Evolutionary conservation across 1,284 basidiomycete genomes (phyloP).

Genomic region (Hemileia vastatrix): DNA sequence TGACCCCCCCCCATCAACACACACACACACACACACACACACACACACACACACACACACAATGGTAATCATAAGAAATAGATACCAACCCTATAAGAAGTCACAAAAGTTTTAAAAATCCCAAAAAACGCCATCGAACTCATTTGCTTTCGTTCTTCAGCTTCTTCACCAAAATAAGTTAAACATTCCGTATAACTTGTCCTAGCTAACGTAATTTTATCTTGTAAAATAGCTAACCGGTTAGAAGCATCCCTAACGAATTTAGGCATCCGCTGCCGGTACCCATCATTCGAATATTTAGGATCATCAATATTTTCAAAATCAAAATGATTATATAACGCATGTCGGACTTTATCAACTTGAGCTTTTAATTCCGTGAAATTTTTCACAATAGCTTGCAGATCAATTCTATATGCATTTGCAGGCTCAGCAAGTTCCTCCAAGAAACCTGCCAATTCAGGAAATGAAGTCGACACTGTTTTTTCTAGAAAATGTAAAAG

Average conservation of each 20-base stretch:
- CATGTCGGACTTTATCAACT: constrained; percentile 62
- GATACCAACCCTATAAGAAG: constrained; percentile 66
- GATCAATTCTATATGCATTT: constrained; percentile 72
- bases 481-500: constrained; percentile 88
- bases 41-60: not conserved
- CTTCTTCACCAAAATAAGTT: constrained; percentile 78
- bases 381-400: constrained; percentile 65
- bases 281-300: constrained; percentile 55
- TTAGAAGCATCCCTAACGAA: constrained; percentile 65
- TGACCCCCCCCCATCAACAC: not conserved
- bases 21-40: not conserved
- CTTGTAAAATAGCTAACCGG: constrained; percentile 67
- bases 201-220: constrained; percentile 73
- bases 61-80: not conserved
- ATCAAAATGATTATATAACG: constrained; percentile 67
- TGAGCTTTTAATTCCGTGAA: constrained; percentile 66
- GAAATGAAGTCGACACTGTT: constrained; percentile 78
- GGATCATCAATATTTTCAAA: constrained; percentile 51
- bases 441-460: constrained; percentile 74
- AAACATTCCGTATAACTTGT: constrained; percentile 69
- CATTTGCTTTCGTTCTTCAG: constrained; percentile 57
- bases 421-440: constrained; percentile 81
- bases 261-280: constrained; percentile 77
- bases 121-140: constrained; percentile 79
- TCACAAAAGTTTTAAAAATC: constrained; percentile 87